phyloP scores from a whole-genome alignment of 2,329 filamentous ascomycete species.

The Verticillium albo-atrum region DNA sequence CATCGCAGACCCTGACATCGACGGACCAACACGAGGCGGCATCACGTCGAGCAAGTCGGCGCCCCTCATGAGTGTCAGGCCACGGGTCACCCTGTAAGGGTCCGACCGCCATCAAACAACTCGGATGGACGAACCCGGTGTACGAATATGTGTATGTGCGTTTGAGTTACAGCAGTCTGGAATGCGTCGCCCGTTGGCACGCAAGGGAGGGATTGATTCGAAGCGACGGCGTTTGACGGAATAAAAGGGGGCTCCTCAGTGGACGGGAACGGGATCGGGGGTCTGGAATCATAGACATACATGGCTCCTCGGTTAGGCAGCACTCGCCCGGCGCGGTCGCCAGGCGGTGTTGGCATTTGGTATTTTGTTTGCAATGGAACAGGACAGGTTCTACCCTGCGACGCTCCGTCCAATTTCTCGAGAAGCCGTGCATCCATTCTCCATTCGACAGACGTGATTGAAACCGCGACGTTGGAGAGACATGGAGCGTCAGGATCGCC shows the following conservation, averaged over 20 bases:
- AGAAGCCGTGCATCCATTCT: not conserved
- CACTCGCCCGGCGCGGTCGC: not conserved
- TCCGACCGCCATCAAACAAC: no score
- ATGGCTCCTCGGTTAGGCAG: not conserved
- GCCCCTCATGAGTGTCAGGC: not conserved
- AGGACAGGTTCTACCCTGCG: no score
- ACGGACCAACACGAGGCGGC: not conserved
- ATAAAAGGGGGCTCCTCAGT: not conserved
- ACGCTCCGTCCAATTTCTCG: not conserved
- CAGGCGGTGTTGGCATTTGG: not conserved
- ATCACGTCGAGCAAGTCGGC: not conserved
- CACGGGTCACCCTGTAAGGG: not conserved
- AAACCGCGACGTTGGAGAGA: not conserved
- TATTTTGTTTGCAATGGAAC: not conserved
- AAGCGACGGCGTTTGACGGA: not conserved
- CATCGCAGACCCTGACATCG: conserved; percentile 27
- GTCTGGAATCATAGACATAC: not conserved
- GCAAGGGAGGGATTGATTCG: not conserved
- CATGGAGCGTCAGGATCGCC: not conserved
- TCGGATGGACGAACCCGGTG: not conserved
- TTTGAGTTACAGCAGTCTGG: not conserved
- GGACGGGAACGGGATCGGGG: not conserved
- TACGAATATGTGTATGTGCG: no score
- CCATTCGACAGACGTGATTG: not conserved
- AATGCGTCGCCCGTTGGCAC: not conserved